Percentiles rank a stretch among this genome's conserved stretches.
Evolutionary conservation across 2,329 filamentous ascomycete species (phyloP).

Genomic region (Epichloe aotearoae): DNA sequence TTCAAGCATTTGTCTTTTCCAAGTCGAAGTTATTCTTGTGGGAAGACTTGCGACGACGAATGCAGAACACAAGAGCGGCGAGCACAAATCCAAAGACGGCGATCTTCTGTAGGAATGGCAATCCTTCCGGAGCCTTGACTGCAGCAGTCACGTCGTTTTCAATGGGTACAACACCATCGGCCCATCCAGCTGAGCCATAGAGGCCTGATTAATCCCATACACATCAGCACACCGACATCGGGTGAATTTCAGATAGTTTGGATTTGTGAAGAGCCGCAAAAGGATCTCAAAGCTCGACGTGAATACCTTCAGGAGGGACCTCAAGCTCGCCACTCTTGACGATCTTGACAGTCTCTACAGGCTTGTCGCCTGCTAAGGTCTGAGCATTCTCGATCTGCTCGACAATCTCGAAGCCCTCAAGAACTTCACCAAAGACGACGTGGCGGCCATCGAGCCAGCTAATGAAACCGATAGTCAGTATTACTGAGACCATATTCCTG

Average conservation of each 20-base stretch:
- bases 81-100: constrained; percentile 36
- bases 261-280: constrained; percentile 7
- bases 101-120: constrained; percentile 34
- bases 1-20: constrained; percentile 31
- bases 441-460: constrained; percentile 75
- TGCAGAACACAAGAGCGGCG: constrained; percentile 29
- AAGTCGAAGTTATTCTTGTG: constrained; percentile 21
- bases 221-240: constrained; percentile 23
- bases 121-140: constrained; percentile 5
- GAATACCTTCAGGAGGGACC: constrained; percentile 83
- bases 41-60: constrained; percentile 25
- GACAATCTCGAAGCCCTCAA: constrained; percentile 73
- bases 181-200: constrained; percentile 13
- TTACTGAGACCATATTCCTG: not conserved
- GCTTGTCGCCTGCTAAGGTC: constrained; percentile 56
- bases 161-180: constrained; percentile 6
- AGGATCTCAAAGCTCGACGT: constrained; percentile 61
- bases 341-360: constrained; percentile 58
- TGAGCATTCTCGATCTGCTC: constrained; percentile 62
- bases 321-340: constrained; percentile 72
- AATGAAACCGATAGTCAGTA: not conserved
- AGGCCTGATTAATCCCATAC: constrained; percentile 17
- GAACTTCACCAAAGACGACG: constrained; percentile 80
- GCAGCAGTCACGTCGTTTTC: constrained; percentile 4
- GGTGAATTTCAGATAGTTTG: constrained; percentile 7